Evolutionary conservation across 2,329 filamentous ascomycete species (phyloP).

Genomic region (Arthrobotrys musiformis): DNA sequence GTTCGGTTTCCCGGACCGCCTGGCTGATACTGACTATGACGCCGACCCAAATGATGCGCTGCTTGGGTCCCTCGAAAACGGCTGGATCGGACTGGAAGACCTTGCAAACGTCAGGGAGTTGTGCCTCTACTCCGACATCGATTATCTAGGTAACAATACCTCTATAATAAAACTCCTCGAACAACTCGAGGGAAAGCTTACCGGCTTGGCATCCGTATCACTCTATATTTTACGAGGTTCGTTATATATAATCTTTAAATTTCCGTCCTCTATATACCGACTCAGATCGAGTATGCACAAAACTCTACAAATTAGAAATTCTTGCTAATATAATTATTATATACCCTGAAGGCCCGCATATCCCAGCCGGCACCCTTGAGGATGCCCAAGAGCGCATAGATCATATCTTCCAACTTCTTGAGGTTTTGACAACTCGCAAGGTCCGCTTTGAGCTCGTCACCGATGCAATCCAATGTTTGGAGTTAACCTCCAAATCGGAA

Average conservation of each 20-base stretch:
- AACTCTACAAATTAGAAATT: background rate
- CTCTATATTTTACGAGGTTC: conserved; percentile 35
- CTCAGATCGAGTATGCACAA: too few relatives aligned
- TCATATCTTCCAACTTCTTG: conserved; percentile 31
- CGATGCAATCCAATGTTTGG: conserved; percentile 34
- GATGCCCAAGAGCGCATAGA: conserved; percentile 16
- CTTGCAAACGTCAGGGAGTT: conserved; percentile 25
- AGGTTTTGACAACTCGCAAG: background rate
- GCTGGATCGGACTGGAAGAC: conserved; percentile 21
- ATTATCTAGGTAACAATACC: conserved; percentile 1
- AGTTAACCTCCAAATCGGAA: conserved; percentile 24
- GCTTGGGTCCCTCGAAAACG: conserved; percentile 17
- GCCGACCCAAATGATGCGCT: background rate
- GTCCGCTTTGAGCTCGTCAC: conserved; percentile 42
- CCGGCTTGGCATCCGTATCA: conserved; percentile 14
- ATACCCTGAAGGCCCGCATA: background rate
- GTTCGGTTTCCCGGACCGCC: conserved; percentile 21
- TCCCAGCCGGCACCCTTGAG: conserved; percentile 6
- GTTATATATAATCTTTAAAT: too few relatives aligned
- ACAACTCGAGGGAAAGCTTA: conserved; percentile 1
- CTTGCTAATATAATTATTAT: background rate
- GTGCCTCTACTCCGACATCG: conserved; percentile 40
- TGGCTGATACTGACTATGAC: background rate
- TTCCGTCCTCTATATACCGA: too few relatives aligned
- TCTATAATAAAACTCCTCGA: conserved; percentile 34